Evolutionary conservation across 495 filamentous ascomycete species (phyloP).

Genomic region (Aspergillus nidulans): DNA sequence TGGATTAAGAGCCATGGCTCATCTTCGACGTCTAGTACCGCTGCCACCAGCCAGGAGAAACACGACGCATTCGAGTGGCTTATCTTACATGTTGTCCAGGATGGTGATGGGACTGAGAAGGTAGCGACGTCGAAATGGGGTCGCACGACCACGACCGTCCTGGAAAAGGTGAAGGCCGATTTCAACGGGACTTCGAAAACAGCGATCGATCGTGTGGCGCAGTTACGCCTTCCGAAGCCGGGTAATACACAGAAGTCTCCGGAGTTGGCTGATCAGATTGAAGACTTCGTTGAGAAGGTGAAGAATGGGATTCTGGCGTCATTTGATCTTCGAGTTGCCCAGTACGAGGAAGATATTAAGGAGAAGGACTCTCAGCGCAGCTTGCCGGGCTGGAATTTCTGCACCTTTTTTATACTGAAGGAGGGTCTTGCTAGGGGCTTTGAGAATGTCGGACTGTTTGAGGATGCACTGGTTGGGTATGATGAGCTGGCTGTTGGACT

Average conservation of each 20-base stretch:
- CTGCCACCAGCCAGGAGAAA: conserved; percentile 58
- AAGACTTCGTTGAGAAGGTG: conserved; percentile 79
- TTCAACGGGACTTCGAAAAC: conserved; percentile 85
- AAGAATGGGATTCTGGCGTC: conserved; percentile 82
- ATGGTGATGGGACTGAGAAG: conserved; percentile 59
- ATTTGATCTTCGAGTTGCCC: conserved; percentile 84
- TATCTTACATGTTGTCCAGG: conserved; percentile 81
- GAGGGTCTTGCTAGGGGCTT: conserved; percentile 91
- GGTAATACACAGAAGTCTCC: conserved; percentile 50
- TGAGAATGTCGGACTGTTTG: conserved; percentile 91
- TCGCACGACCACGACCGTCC: conserved; percentile 68
- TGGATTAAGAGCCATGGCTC: conserved; percentile 80
- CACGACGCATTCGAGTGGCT: conserved; percentile 98
- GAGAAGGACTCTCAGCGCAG: conserved; percentile 86
- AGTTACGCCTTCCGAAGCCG: conserved; percentile 65
- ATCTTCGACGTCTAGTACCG: conserved; percentile 34
- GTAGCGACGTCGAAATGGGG: conserved; percentile 75
- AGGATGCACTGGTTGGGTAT: conserved; percentile 89
- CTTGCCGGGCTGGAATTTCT: conserved; percentile 97
- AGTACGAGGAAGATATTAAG: conserved; percentile 96
- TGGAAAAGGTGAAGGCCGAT: conserved; percentile 87
- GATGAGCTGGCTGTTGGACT: conserved; percentile 87
- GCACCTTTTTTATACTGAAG: conserved; percentile 96
- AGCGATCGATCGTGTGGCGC: conserved; percentile 72
- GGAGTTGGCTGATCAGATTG: conserved; percentile 70